phyloP scores from a whole-genome alignment of 176 grass and related monocot species.

The Alopecurus myosuroides region DNA sequence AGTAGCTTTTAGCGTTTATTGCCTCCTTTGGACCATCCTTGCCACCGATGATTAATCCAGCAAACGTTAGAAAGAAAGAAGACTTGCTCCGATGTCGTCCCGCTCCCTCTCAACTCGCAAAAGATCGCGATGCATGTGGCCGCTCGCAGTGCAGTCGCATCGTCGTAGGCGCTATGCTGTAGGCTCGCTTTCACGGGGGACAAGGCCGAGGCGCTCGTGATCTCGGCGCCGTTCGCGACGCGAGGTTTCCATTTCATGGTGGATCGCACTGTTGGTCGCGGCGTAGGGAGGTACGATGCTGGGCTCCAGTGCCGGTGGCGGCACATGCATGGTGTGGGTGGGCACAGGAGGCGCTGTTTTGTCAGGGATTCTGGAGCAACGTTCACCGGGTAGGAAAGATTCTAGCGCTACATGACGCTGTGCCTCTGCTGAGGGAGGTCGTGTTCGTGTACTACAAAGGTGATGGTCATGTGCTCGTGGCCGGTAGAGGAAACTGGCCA shows the following conservation, averaged over 20 bases:
- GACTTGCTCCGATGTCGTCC: not conserved
- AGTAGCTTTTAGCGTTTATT: conserved; percentile 13
- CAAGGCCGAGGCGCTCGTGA: not conserved
- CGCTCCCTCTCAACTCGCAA: too few species aligned
- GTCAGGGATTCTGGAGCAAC: not conserved
- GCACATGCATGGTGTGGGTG: not conserved
- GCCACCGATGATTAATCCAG: not conserved
- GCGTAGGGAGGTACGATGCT: not conserved
- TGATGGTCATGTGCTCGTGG: not conserved
- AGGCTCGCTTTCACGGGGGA: not conserved
- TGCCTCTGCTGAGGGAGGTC: not conserved
- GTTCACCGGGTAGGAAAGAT: conserved; percentile 9
- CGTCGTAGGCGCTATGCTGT: not conserved
- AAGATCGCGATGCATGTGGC: not conserved
- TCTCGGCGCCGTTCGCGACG: not conserved
- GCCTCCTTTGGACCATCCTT: conserved; percentile 20
- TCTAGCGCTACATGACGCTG: conserved; percentile 5
- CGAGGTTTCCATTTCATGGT: not conserved
- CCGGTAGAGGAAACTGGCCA: not conserved
- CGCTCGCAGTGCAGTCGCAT: not conserved
- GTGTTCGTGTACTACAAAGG: not conserved
- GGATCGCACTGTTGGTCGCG: not conserved
- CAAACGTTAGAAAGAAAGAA: not conserved
- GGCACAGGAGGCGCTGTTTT: not conserved
- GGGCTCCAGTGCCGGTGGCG: conserved; percentile 8